phyloP scores from a whole-genome alignment of 176 grass and related monocot genomes.

The Echinochloa phyllopogon region DNA sequence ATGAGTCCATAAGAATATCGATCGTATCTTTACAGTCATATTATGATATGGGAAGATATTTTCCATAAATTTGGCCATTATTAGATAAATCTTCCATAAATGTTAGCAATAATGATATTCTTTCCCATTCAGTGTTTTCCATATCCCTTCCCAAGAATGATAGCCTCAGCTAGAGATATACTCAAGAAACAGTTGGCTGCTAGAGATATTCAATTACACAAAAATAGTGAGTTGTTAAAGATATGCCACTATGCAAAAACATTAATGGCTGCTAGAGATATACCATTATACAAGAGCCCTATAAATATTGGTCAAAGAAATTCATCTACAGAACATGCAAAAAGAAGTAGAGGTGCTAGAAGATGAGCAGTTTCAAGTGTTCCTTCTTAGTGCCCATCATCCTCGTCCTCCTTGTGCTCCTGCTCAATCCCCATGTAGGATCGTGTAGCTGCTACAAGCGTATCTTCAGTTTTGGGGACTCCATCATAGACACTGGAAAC shows the following conservation, averaged over 20 bases:
- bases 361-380: background rate
- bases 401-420: background rate
- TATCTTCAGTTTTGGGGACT: constrained; percentile 76
- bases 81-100: no score
- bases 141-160: no score
- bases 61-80: background rate
- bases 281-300: background rate
- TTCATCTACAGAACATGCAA: background rate
- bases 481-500: constrained; percentile 68
- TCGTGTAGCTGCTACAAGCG: constrained; percentile 53
- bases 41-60: background rate
- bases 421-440: background rate
- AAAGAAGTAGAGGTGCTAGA: background rate
- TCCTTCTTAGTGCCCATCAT: background rate
- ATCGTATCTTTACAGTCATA: no score
- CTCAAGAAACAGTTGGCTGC: no score
- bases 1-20: no score
- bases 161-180: no score
- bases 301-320: background rate
- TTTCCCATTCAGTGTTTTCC: no score
- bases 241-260: background rate
- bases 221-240: background rate
- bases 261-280: background rate
- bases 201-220: background rate
- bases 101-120: background rate